Percentiles rank a stretch among this genome's conserved stretches.
Conservation (phyloP, 2,329 filamentous ascomycete genomes). For the Diaporthe eres region DNA sequence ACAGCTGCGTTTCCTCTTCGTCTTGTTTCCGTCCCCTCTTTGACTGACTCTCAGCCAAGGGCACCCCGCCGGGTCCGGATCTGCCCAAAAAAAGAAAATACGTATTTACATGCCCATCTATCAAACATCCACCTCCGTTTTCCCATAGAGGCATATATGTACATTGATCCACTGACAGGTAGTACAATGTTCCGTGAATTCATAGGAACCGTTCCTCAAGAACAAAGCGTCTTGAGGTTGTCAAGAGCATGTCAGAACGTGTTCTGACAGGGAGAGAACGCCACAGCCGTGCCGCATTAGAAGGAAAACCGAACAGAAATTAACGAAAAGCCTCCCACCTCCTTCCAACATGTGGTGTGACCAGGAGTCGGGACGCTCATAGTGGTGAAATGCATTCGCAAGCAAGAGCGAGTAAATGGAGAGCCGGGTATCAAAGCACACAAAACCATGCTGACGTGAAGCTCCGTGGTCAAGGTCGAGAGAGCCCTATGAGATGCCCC, state of each 20-base stretch:
- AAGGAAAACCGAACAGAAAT: conserved; percentile 16
- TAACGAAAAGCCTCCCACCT: neutral
- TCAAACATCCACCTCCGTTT: conserved; percentile 28
- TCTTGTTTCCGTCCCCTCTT: neutral
- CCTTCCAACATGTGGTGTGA: neutral
- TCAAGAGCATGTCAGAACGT: conserved; percentile 7
- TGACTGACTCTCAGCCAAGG: neutral
- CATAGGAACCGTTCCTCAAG: conserved; percentile 35
- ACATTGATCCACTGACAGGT: conserved; percentile 37
- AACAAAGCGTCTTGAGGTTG: conserved; percentile 2
- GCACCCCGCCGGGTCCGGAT: neutral
- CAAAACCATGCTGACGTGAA: conserved; percentile 28
- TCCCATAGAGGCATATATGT: conserved; percentile 36
- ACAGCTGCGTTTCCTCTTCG: conserved; percentile 35
- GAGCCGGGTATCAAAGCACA: conserved; percentile 30
- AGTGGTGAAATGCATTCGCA: neutral
- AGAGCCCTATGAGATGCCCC: conserved; percentile 8
- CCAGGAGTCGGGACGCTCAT: neutral
- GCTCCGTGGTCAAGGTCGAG: conserved; percentile 4
- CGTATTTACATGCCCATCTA: conserved; percentile 36
- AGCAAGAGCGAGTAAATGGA: conserved; percentile 19
- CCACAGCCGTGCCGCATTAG: conserved; percentile 17
- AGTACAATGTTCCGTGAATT: conserved; percentile 35
- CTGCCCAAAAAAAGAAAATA: conserved; percentile 27
- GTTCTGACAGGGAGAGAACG: neutral